A percentile compares a stretch with the other conserved stretches of the same genome.
Evolutionary conservation across 2,329 filamentous ascomycete species (phyloP).

Genomic region (Apiospora aurea): DNA sequence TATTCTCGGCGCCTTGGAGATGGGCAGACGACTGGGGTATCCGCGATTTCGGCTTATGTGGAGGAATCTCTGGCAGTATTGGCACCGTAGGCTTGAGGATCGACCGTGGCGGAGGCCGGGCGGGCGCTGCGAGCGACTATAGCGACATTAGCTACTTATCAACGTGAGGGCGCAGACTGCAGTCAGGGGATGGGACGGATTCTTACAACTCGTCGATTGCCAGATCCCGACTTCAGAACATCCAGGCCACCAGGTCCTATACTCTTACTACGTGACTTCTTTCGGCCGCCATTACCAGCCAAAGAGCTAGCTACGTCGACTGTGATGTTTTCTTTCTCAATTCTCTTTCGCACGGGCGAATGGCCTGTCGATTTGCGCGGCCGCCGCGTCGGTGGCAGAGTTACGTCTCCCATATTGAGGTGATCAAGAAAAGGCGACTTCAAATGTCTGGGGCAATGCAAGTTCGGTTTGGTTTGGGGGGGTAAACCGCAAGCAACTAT

Average conservation of each 20-base stretch:
- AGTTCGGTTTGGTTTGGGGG: constrained; percentile 25
- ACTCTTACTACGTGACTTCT: constrained; percentile 91
- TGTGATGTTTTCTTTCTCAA: constrained; percentile 82
- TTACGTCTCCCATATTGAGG: constrained; percentile 46
- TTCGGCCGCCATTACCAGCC: constrained; percentile 55
- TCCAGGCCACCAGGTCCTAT: constrained; percentile 91
- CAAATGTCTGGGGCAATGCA: constrained; percentile 43
- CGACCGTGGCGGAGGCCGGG: constrained; percentile 64
- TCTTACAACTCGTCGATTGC: constrained; percentile 81
- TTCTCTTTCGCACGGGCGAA: constrained; percentile 59
- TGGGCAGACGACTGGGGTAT: constrained; percentile 51
- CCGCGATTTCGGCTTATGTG: constrained; percentile 68
- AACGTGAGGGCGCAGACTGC: background rate
- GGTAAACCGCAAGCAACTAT: background rate
- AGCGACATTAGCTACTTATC: constrained; percentile 32
- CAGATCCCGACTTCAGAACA: constrained; percentile 75
- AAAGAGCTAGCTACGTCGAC: constrained; percentile 66
- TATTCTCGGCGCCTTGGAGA: constrained; percentile 48
- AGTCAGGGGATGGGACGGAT: background rate
- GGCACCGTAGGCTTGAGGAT: constrained; percentile 85
- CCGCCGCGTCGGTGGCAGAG: constrained; percentile 63
- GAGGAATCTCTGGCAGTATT: constrained; percentile 70
- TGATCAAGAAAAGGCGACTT: constrained; percentile 32
- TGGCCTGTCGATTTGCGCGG: constrained; percentile 75
- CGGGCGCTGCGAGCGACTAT: constrained; percentile 63